Evolutionary conservation across 441 rosid genomes (phyloP), one percentile per base, ranked within the genome.

Genomic region (Populus tomentosa): DNA sequence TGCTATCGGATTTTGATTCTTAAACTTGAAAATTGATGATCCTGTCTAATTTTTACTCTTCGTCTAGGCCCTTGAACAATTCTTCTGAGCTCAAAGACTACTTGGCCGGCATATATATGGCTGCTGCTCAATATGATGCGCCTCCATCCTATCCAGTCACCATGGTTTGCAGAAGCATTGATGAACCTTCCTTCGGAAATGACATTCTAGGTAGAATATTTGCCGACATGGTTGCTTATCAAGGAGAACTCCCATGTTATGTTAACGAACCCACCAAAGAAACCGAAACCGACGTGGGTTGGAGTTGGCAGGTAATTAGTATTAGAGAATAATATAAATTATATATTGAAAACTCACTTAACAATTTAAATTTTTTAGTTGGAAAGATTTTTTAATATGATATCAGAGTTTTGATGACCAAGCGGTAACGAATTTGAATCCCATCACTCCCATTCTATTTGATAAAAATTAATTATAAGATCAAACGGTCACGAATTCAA

Each of bases 281-380:
- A 35, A 35, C 36, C 7, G 36, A 35, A 35, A 46, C 1, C 4
- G 33, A 5, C 1, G 6, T 7, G 90, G 89, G 8, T 4, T 89
- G 85, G 86, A 1, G 11, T 9, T 87, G 92, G 90, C 89, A 89
- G 92, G 90, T 87, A 85, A 23, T 24, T 10, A 6, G 3, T 33
- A 6, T 0, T 46, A 6, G 10, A 38, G 0, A 38, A 38, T 38
- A 38, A 38, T 38, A 38, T 38, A 38, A 38, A 38, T 38, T 0
- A 38, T 2, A 9, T 38, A 38, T 38, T 38, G 0, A 9, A 9
- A 38, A 38, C 13, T 38, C 0, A 38, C 0, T 38, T 38, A 9
- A 38, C 0, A 38, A 0, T 0, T 9, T 38, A 9, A 38, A 1
- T 0, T 38, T 38, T 38, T 38, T 38, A 38, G 11, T 38, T 38